phyloP scores from a whole-genome alignment of 768 basidiomycete genomes.

The Clathrus columnatus region DNA sequence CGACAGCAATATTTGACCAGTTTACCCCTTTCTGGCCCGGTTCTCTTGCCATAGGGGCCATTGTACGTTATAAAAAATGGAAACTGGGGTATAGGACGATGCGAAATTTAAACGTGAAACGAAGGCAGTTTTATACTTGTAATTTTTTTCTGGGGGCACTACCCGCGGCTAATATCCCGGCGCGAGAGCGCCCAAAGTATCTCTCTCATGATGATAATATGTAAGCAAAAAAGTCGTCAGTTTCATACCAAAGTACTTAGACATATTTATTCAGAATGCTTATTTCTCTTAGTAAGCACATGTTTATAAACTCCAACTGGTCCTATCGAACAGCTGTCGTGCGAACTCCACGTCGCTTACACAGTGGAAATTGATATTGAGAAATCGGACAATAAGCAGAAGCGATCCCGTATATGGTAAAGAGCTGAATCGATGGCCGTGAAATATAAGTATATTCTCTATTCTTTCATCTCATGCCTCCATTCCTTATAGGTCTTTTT shows the following conservation, averaged over 20 bases:
- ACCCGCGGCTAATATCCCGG: neutral
- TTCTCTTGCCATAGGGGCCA: conserved; percentile 70
- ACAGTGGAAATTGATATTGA: too few relatives aligned
- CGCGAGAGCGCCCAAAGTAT: too few relatives aligned
- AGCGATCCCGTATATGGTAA: neutral
- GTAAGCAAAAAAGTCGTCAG: too few relatives aligned
- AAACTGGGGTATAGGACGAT: neutral
- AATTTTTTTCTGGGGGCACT: neutral
- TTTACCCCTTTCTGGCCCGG: conserved; percentile 87
- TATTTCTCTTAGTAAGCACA: too few relatives aligned
- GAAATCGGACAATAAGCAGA: neutral
- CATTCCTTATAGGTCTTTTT: neutral
- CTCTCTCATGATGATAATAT: too few relatives aligned
- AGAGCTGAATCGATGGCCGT: too few relatives aligned
- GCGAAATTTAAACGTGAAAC: neutral
- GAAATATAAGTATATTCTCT: neutral
- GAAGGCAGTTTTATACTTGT: neutral
- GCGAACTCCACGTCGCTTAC: too few relatives aligned
- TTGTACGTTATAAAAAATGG: conserved; percentile 23
- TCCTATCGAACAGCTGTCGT: too few relatives aligned
- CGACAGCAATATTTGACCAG: conserved; percentile 94
- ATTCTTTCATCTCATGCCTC: neutral
- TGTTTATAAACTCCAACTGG: too few relatives aligned
- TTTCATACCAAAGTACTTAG: too few relatives aligned
- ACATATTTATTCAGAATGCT: too few relatives aligned